phyloP scores from a whole-genome alignment of 192 early-diverging fungal genomes.

The Allomyces javanicus region DNA sequence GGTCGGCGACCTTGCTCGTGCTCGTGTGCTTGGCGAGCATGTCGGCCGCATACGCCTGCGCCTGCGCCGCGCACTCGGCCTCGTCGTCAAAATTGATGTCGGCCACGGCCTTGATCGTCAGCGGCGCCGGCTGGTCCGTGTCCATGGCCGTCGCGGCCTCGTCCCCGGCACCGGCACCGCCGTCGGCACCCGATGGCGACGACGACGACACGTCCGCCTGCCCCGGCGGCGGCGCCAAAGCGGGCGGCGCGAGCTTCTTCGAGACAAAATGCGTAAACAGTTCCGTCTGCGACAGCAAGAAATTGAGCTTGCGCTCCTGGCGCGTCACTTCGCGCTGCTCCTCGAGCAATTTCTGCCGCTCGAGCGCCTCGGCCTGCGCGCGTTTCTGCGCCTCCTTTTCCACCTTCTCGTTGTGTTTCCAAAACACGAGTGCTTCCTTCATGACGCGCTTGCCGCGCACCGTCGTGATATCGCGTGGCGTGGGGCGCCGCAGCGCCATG shows the following conservation, averaged over 20 bases:
- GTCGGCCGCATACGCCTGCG: conserved; percentile 49
- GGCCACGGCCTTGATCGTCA: conserved; percentile 12
- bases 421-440: conserved; percentile 60
- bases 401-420: conserved; percentile 79
- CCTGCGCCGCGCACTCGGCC: conserved; percentile 53
- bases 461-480: not conserved
- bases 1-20: conserved; percentile 23
- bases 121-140: not conserved
- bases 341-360: conserved; percentile 55
- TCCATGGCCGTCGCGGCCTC: not conserved
- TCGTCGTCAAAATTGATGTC: conserved; percentile 63
- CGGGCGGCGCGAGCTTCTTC: conserved; percentile 34
- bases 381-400: conserved; percentile 73
- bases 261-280: conserved; percentile 83
- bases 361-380: conserved; percentile 68
- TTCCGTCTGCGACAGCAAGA: conserved; percentile 80
- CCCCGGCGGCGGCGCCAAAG: not conserved
- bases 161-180: not conserved
- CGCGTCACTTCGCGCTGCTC: conserved; percentile 59
- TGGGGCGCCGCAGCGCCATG: not conserved
- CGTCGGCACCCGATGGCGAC: not conserved
- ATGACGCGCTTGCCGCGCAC: not conserved
- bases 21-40: conserved; percentile 46
- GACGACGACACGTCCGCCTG: conserved; percentile 8
- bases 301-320: conserved; percentile 77